These are phyloP conservation scores for Cornus suecica DNA, from an alignment of 148 eudicot genomes.

Conservation along the genomic window DNA sequence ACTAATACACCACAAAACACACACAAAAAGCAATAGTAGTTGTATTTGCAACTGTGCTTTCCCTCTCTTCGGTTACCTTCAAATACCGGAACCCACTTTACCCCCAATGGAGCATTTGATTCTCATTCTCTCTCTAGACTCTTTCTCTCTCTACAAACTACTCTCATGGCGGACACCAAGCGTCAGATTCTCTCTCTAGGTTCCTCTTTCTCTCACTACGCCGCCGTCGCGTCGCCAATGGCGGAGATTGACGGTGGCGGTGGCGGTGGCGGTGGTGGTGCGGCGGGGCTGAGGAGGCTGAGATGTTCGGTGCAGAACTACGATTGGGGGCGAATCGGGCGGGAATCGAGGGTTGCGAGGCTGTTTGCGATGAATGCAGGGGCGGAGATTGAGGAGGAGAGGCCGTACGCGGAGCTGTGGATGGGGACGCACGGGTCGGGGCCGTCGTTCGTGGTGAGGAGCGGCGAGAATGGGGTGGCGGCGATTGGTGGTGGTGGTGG, in stretches of 20 bases:
- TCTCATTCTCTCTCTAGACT: too few relatives aligned
- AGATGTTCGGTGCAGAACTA: constrained; percentile 70
- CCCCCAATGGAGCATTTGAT: too few relatives aligned
- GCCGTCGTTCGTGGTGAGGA: constrained; percentile 51
- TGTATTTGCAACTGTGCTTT: neutral
- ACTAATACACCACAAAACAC: too few relatives aligned
- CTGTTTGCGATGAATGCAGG: constrained; percentile 49
- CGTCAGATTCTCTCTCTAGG: neutral
- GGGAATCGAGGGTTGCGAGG: constrained; percentile 55
- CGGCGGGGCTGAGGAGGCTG: constrained; percentile 36
- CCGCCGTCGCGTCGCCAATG: constrained; percentile 15
- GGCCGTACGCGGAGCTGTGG: constrained; percentile 88
- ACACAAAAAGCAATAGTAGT: neutral
- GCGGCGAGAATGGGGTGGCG: constrained; percentile 16
- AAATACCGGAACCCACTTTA: neutral
- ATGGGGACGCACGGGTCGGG: constrained; percentile 95
- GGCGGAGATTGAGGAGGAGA: constrained; percentile 33
- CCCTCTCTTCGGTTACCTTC: constrained; percentile 9
- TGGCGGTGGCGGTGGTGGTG: neutral
- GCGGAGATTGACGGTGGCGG: constrained; percentile 25
- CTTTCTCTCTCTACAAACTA: too few relatives aligned
- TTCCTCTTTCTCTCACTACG: neutral
- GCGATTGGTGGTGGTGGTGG: constrained; percentile 23
- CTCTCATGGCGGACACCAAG: too few relatives aligned
- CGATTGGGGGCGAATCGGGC: constrained; percentile 77